Conservation (phyloP, 2,329 filamentous ascomycete genomes). For the Monilinia aucupariae region DNA sequence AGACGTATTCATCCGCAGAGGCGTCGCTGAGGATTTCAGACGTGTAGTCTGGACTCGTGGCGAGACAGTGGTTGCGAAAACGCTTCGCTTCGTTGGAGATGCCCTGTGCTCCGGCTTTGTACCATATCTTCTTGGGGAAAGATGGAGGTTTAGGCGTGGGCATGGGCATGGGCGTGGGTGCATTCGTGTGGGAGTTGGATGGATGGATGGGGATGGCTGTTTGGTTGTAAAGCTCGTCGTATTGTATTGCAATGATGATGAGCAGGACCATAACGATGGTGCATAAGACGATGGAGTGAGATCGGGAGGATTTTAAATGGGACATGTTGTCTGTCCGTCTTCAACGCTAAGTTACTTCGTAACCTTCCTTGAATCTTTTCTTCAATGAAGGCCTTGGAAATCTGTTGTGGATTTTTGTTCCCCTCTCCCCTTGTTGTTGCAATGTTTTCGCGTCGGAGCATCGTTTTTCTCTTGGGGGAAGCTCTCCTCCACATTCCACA, state of each 20-base stretch:
- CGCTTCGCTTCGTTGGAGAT: slow-evolving; percentile 30
- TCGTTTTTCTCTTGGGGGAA: no score
- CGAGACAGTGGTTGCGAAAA: slow-evolving; percentile 36
- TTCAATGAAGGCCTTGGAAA: no score
- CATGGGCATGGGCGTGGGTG: neutral
- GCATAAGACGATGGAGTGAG: neutral
- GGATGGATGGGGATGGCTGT: neutral
- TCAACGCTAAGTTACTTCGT: no score
- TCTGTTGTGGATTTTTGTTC: no score
- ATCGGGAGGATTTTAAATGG: neutral
- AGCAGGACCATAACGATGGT: neutral
- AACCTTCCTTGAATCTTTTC: no score
- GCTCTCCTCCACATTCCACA: neutral
- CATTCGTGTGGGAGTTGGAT: neutral
- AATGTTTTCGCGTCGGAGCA: neutral
- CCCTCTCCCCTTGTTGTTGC: no score
- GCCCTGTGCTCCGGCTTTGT: slow-evolving; percentile 38
- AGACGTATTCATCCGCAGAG: neutral
- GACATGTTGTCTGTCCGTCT: neutral
- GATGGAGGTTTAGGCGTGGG: neutral
- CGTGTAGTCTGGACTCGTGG: slow-evolving; percentile 30
- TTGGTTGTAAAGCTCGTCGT: neutral
- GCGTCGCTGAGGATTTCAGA: slow-evolving; percentile 32
- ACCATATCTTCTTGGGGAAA: slow-evolving; percentile 37
- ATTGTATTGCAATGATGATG: neutral